Evolutionary conservation across 805 yeast genomes (phyloP).

Genomic region (Monosporozyma aquatica): DNA sequence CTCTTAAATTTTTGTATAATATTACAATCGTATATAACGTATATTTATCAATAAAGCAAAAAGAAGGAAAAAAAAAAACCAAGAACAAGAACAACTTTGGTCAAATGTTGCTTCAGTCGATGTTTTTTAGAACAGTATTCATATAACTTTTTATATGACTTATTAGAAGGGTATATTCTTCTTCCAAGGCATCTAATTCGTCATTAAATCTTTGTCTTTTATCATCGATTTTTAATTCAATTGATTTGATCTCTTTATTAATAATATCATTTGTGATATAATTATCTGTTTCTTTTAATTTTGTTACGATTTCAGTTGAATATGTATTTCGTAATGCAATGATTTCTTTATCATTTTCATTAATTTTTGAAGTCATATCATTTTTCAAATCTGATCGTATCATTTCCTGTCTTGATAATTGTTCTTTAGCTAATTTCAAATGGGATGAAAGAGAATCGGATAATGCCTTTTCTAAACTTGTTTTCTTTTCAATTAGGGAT

Average conservation of each 20-base stretch:
- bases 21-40: background rate
- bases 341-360: slow-evolving; percentile 38
- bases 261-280: slow-evolving; percentile 33
- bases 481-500: slow-evolving; percentile 39
- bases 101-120: too few relatives aligned
- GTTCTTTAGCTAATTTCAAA: slow-evolving; percentile 34
- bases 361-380: slow-evolving; percentile 37
- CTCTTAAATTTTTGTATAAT: background rate
- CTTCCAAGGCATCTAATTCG: slow-evolving; percentile 45
- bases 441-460: slow-evolving; percentile 34
- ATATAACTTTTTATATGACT: slow-evolving; percentile 45
- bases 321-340: slow-evolving; percentile 38
- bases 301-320: slow-evolving; percentile 40
- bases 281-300: slow-evolving; percentile 39
- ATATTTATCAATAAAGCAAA: too few relatives aligned
- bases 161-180: slow-evolving; percentile 46
- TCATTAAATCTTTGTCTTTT: slow-evolving; percentile 38
- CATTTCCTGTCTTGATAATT: slow-evolving; percentile 42
- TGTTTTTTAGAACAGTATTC: slow-evolving; percentile 18
- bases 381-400: slow-evolving; percentile 40
- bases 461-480: slow-evolving; percentile 31
- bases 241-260: slow-evolving; percentile 34
- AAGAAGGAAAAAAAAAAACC: too few relatives aligned
- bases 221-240: slow-evolving; percentile 25
- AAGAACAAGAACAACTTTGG: too few relatives aligned